These are phyloP conservation scores for Ammopiptanthus mongolicus DNA, from an alignment of 306 rosid genomes.

Conservation along the genomic window DNA sequence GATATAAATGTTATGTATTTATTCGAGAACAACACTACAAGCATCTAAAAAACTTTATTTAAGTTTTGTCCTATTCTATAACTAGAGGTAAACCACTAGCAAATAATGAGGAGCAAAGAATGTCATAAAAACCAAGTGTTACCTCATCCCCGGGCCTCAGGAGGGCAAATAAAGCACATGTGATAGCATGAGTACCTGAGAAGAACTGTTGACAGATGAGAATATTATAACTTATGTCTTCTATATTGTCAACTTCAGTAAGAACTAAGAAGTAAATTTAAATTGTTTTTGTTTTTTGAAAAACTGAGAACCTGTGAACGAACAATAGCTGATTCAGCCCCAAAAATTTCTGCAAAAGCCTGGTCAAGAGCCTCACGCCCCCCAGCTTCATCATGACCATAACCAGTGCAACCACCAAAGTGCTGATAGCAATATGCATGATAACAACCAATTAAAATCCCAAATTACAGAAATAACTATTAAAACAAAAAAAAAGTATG, in stretches of 20 bases:
- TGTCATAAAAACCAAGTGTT: slow-evolving; percentile 21
- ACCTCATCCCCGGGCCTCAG: slow-evolving; percentile 97
- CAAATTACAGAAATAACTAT: background rate
- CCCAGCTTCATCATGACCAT: slow-evolving; percentile 98
- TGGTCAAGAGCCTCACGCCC: slow-evolving; percentile 94
- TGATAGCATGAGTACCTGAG: slow-evolving; percentile 96
- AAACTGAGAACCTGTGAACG: slow-evolving; percentile 82
- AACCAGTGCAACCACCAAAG: slow-evolving; percentile 88
- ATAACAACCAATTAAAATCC: background rate
- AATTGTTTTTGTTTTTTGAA: no score
- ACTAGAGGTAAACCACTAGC: background rate
- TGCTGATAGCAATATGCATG: slow-evolving; percentile 47
- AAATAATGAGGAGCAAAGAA: slow-evolving; percentile 17
- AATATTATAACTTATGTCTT: background rate
- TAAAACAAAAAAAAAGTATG: background rate
- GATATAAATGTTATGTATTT: no score
- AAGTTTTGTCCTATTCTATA: background rate
- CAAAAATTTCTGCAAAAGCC: slow-evolving; percentile 86
- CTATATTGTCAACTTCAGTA: background rate
- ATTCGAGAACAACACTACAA: background rate
- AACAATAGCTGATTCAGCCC: slow-evolving; percentile 88
- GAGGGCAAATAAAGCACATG: slow-evolving; percentile 81
- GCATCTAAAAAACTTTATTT: background rate
- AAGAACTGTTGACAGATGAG: slow-evolving; percentile 64
- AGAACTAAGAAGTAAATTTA: background rate